Conservation (phyloP, 768 basidiomycete genomes). For the Chalciporus pseudorubinellus region DNA sequence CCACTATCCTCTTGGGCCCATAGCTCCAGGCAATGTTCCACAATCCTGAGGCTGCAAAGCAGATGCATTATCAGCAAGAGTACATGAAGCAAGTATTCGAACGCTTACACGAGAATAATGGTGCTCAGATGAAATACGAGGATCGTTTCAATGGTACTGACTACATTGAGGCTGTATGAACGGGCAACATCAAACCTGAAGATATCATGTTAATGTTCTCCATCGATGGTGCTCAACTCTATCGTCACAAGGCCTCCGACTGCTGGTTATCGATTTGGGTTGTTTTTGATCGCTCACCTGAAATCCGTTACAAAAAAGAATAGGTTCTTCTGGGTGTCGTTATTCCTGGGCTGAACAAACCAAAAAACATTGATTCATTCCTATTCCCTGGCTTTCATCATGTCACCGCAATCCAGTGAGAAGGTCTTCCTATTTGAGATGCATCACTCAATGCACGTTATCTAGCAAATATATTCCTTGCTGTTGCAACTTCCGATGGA, state of each 20-base stretch:
- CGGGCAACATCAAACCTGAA: background rate
- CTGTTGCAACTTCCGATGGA: constrained; percentile 25
- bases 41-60: background rate
- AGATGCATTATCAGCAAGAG: background rate
- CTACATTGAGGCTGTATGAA: background rate
- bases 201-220: background rate
- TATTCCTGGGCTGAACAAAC: too few relatives aligned
- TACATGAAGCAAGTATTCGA: background rate
- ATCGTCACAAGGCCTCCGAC: too few relatives aligned
- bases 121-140: background rate
- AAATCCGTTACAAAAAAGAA: background rate
- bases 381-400: too few relatives aligned
- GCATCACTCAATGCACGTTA: too few relatives aligned
- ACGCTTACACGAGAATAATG: too few relatives aligned
- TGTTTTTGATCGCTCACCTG: background rate
- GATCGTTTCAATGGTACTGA: background rate
- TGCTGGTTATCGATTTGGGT: constrained; percentile 2
- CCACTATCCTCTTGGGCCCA: background rate
- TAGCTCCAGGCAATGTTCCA: background rate
- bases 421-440: too few relatives aligned
- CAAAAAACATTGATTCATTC: too few relatives aligned
- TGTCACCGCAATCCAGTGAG: too few relatives aligned
- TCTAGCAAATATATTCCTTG: constrained; percentile 15
- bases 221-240: background rate
- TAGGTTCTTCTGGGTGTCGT: background rate